phyloP scores from a whole-genome alignment of 768 basidiomycete species.

The Termitomyces bulborhizus region DNA sequence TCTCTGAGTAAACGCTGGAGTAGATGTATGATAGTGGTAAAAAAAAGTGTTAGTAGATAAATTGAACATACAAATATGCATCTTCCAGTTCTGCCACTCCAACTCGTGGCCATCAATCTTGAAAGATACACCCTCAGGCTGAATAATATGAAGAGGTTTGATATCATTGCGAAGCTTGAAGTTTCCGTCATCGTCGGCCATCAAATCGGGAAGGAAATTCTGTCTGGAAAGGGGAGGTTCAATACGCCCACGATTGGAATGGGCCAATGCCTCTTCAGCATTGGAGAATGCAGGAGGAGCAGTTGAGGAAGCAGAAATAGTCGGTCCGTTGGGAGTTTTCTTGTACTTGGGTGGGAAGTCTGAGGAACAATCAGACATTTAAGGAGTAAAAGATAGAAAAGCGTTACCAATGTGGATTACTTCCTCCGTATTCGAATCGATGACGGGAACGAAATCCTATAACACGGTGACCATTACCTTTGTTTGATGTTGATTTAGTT shows the following conservation, averaged over 20 bases:
- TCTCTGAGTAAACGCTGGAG: conserved; percentile 62
- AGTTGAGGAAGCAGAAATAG: conserved; percentile 35
- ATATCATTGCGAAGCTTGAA: conserved; percentile 60
- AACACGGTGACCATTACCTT: background rate
- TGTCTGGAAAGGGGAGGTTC: conserved; percentile 60
- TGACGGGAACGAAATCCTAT: conserved; percentile 68
- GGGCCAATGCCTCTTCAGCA: conserved; percentile 36
- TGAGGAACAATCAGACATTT: conserved; percentile 12
- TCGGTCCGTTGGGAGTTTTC: conserved; percentile 35
- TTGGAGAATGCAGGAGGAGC: conserved; percentile 32
- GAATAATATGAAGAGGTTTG: conserved; percentile 78
- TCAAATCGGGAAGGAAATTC: conserved; percentile 87
- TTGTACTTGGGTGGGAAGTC: conserved; percentile 74
- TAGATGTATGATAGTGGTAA: background rate
- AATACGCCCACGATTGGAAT: conserved; percentile 63
- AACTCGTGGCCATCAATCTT: conserved; percentile 70
- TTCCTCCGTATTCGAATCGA: conserved; percentile 68
- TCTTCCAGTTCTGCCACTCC: conserved; percentile 96
- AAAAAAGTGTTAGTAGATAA: conserved; percentile 34
- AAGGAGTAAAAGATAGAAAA: background rate
- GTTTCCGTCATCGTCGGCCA: conserved; percentile 46
- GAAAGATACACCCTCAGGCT: conserved; percentile 92
- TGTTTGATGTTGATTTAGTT: conserved; percentile 10
- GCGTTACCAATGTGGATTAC: conserved; percentile 63
- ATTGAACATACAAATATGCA: conserved; percentile 65